Evolutionary conservation across 148 eudicot genomes (phyloP).

Genomic region (Amaranthus palmeri): DNA sequence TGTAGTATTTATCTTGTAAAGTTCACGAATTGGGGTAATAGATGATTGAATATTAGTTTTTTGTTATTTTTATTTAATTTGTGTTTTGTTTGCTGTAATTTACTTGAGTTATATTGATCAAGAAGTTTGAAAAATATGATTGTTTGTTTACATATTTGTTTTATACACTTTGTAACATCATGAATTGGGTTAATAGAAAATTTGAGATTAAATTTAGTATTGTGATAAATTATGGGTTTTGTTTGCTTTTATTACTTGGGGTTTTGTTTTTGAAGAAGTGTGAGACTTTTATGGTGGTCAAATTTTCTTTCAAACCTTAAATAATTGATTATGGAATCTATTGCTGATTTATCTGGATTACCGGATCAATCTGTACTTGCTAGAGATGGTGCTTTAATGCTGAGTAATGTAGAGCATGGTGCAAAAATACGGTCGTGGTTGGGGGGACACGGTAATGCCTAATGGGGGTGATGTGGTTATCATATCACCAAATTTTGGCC

Average conservation of each 20-base stretch:
- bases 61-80: neutral
- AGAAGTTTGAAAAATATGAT: too few relatives aligned
- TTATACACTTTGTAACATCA: neutral
- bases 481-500: too few relatives aligned
- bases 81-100: neutral
- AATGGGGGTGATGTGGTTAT: too few relatives aligned
- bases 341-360: neutral
- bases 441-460: too few relatives aligned
- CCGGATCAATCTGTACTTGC: neutral
- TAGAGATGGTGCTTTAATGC: neutral
- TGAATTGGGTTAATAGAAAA: neutral
- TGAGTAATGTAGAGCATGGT: neutral
- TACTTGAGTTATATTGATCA: too few relatives aligned
- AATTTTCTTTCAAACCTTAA: neutral
- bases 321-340: neutral
- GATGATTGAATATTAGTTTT: neutral
- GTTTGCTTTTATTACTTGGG: neutral
- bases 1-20: too few relatives aligned
- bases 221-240: neutral
- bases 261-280: neutral
- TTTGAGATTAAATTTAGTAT: neutral
- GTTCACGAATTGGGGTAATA: too few relatives aligned
- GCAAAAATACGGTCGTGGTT: too few relatives aligned
- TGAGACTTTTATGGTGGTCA: neutral
- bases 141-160: too few relatives aligned